Base-by-base conservation (phyloP, 257 asterid genomes). In the Echites panduratus region DNA sequence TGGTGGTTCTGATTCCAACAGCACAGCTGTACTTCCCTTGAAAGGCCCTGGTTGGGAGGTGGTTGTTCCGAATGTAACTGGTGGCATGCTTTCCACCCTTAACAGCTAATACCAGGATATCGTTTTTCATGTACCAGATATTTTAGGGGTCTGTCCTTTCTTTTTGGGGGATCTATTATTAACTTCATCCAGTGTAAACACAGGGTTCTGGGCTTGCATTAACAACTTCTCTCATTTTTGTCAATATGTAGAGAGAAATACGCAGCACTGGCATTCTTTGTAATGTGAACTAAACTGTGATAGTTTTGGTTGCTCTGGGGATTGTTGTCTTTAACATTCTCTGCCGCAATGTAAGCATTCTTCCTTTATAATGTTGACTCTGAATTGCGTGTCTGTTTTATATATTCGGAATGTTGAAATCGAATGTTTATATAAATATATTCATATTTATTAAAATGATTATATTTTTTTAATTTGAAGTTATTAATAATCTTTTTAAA, bases 11-110 rank as follows among this genome's bases (percentile, higher is more conserved):
- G 68, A 72, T 29, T 20, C 41, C 12, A 76, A 58, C 29, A 76
- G 53, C 29, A 57, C 67, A 27, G 29, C 56, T 38, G 77, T 58
- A 63, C 40, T 85, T 78, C 96, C 98, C 71, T 87, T 84, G 13
- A 85, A 87, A 80, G 99, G 99, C 44, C 96, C 99, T n/a, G 99
- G 98, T n/a, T 95, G 99, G 99, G 99, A 95, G 87, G 98, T 95
- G 50, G 94, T 95, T 54, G 48, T 92, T 26, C 98, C 97, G 8
- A 84, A 86, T 54, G 82, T 90, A 22, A 74, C 89, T 50, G 98
- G 97, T 45, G 97, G 99, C 70, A 54, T 92, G 89, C 97, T 95
- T 40, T 89, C 97, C 69, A 82, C 95, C 40, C 87, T 94, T 56
- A 88, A 71, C 89, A 85, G 92, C 81, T 89, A 77, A 79, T 50